Evolutionary conservation across 306 rosid genomes (phyloP).

Genomic region (Mimosa pudica): DNA sequence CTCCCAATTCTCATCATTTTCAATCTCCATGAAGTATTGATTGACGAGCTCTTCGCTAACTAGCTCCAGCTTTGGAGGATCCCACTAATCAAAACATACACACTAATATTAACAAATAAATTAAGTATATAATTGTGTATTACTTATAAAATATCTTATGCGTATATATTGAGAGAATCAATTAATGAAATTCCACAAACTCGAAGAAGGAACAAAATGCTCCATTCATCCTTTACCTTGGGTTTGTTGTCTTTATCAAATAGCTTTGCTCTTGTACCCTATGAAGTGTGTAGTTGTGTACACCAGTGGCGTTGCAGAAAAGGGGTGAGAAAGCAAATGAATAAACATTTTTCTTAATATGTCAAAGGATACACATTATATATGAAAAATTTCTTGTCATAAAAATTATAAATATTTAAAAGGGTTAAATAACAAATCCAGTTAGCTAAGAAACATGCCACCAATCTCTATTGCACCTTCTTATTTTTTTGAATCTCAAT

Average conservation of each 20-base stretch:
- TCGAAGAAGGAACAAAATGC: background rate
- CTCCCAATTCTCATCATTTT: conserved; percentile 12
- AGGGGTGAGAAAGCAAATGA: background rate
- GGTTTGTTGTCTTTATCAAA: background rate
- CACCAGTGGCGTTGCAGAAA: background rate
- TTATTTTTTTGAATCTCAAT: too few relatives aligned
- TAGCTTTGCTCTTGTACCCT: background rate
- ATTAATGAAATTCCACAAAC: background rate
- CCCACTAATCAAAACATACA: background rate
- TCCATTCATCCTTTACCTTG: background rate
- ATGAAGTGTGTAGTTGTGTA: background rate
- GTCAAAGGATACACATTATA: too few relatives aligned
- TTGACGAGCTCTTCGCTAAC: conserved; percentile 34
- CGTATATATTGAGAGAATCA: background rate
- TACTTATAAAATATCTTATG: too few relatives aligned
- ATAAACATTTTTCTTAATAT: background rate
- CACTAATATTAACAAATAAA: background rate
- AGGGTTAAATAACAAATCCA: too few relatives aligned
- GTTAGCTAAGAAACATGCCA: too few relatives aligned
- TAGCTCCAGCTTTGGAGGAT: conserved; percentile 1
- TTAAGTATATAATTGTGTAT: too few relatives aligned
- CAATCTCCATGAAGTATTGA: conserved; percentile 14
- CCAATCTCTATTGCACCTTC: too few relatives aligned
- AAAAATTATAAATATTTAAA: background rate
- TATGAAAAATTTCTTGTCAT: background rate